Evolutionary conservation across 208 protist species (phyloP).

Genomic region (Sergeia podlipaevii): DNA sequence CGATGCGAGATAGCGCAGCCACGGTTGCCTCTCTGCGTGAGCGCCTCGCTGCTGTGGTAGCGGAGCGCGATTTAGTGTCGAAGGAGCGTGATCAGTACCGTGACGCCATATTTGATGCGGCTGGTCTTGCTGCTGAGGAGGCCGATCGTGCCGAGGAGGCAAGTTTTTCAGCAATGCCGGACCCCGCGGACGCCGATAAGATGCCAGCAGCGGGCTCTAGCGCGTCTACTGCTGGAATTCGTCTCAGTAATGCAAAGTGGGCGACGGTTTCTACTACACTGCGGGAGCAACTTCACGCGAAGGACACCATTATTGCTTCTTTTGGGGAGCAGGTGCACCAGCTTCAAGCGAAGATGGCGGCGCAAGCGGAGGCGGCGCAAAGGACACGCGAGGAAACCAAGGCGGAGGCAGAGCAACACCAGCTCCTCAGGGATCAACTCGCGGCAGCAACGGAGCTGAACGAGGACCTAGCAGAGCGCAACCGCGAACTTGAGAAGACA

Average conservation of each 20-base stretch:
- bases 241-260: slow-evolving; percentile 19
- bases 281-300: slow-evolving; percentile 65
- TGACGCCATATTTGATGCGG: slow-evolving; percentile 57
- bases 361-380: slow-evolving; percentile 6
- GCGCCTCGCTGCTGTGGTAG: slow-evolving; percentile 38
- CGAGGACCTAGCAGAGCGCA: slow-evolving; percentile 54
- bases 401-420: background rate
- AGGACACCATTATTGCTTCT: slow-evolving; percentile 68
- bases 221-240: background rate
- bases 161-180: too few species aligned
- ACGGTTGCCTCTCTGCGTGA: slow-evolving; percentile 49
- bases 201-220: background rate
- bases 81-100: slow-evolving; percentile 81
- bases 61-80: slow-evolving; percentile 54
- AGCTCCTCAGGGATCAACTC: slow-evolving; percentile 26
- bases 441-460: slow-evolving; percentile 34
- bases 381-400: slow-evolving; percentile 9
- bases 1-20: slow-evolving; percentile 44
- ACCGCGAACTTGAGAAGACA: slow-evolving; percentile 28
- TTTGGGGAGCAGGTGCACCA: slow-evolving; percentile 37
- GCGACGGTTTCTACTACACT: slow-evolving; percentile 46
- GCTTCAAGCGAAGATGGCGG: slow-evolving; percentile 17
- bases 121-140: slow-evolving; percentile 11
- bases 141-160: slow-evolving; percentile 5
- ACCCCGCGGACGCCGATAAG: too few species aligned